Evolutionary conservation across 192 early-diverging fungal genomes (phyloP), one percentile per base, ranked within the genome.

Genomic region (Jimgerdemannia flammicorona): DNA sequence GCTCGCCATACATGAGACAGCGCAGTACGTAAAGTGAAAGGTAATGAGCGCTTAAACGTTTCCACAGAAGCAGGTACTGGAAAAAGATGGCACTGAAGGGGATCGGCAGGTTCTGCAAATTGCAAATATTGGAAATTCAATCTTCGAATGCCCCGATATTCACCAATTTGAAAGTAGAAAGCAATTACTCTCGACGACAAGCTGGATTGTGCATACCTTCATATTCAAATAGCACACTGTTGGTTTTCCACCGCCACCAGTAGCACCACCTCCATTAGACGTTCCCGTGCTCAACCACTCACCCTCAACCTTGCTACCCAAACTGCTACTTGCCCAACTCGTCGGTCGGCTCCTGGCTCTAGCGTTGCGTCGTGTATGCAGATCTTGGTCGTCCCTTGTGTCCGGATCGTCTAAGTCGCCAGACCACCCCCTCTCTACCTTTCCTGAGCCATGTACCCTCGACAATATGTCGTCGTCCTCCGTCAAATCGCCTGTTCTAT

Each of bases 61-160:
- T 84, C 89, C 88, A 94, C 7, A 99, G 84, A 67, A 95, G 91
- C 69, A 90, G 84, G 75, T 97, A 99, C 81, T 99, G 95, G 80
- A 97, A 97, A 75, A 99, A 96, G 29, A 98, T 91, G 11, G 91
- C 87, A 0, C 87, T 80, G 10, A 92, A 82, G 0, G 91, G 91
- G 49, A 97, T 81, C 0, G 97, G 93, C 59, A 85, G 82, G 76
- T 90, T 93, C 86, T 92, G 14, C 14, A 59, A 10, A 14, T 59
- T 59, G 49, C 29, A 29, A 29, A 29, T 29, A 29, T 29, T 29
- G 29, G 29, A 29, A 29, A 29, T 29, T 29, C 29, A 29, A 29
- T 29, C 29, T 29, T 29, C 29, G 29, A 29, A 29, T 29, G 29
- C 29, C 29, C 29, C 0, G 29, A 29, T 29, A 29, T 29, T 29